phyloP scores from a whole-genome alignment of 2,329 filamentous ascomycete species.

The Chlorencoelia australis region DNA sequence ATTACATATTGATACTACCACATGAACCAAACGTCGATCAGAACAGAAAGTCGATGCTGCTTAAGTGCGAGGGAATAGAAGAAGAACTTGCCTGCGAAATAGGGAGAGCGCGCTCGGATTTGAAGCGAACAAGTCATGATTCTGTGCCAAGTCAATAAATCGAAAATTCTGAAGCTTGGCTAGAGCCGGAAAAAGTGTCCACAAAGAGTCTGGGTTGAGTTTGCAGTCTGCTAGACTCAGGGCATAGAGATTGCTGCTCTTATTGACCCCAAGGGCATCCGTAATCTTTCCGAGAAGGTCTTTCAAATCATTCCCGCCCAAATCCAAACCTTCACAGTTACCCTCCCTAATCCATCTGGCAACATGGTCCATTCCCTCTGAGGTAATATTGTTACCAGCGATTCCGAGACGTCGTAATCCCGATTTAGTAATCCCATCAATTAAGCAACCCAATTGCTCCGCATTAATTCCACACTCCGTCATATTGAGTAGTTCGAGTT shows the following conservation, averaged over 20 bases:
- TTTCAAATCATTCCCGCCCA: slow-evolving; percentile 71
- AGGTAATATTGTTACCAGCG: slow-evolving; percentile 69
- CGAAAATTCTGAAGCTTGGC: slow-evolving; percentile 61
- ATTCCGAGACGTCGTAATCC: slow-evolving; percentile 72
- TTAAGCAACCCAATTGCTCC: slow-evolving; percentile 60
- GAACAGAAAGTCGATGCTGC: too few species aligned
- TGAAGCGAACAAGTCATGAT: slow-evolving; percentile 65
- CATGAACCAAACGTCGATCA: too few species aligned
- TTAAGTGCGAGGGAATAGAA: too few species aligned
- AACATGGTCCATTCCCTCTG: slow-evolving; percentile 65
- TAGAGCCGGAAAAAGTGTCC: slow-evolving; percentile 64
- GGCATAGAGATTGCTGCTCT: slow-evolving; percentile 58
- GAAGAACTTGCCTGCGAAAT: slow-evolving; percentile 63
- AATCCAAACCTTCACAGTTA: slow-evolving; percentile 76
- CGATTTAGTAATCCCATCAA: slow-evolving; percentile 74
- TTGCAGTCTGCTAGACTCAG: slow-evolving; percentile 82
- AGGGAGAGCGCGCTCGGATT: slow-evolving; percentile 64
- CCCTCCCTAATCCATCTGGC: slow-evolving; percentile 65
- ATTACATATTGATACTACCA: too few species aligned
- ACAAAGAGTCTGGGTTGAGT: slow-evolving; percentile 61
- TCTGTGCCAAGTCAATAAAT: slow-evolving; percentile 89
- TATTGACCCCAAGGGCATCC: slow-evolving; percentile 39
- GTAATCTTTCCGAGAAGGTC: slow-evolving; percentile 45
- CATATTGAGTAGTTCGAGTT: slow-evolving; percentile 73
- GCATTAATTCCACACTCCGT: slow-evolving; percentile 67